A percentile compares a stretch with the other conserved stretches of the same genome.
These are phyloP conservation scores for Dianthus caryophyllus DNA, from an alignment of 148 eudicot genomes.

Conservation along the genomic window DNA sequence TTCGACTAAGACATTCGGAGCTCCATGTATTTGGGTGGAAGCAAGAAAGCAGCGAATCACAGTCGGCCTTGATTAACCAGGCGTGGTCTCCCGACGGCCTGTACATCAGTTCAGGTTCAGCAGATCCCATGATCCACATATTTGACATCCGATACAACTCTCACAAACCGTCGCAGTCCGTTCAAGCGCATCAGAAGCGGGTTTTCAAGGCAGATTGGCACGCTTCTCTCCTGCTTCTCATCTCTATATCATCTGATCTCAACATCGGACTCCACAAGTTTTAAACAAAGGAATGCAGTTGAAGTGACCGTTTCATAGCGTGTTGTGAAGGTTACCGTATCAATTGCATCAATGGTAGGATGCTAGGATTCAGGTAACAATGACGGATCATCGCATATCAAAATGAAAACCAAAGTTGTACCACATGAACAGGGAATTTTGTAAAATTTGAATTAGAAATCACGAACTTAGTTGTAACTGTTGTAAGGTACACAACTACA, in stretches of 20 bases:
- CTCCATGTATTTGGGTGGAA: slow-evolving; percentile 90
- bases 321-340: too few species aligned
- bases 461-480: not conserved
- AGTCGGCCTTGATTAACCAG: slow-evolving; percentile 89
- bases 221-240: slow-evolving; percentile 58
- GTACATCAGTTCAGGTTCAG: slow-evolving; percentile 87
- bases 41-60: slow-evolving; percentile 95
- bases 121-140: slow-evolving; percentile 79
- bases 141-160: slow-evolving; percentile 81
- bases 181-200: slow-evolving; percentile 80
- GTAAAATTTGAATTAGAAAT: not conserved
- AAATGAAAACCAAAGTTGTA: too few species aligned
- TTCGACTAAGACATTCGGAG: slow-evolving; percentile 66
- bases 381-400: too few species aligned
- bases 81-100: slow-evolving; percentile 98
- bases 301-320: too few species aligned
- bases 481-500: too few species aligned
- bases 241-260: slow-evolving; percentile 89
- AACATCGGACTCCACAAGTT: slow-evolving; percentile 83
- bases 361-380: too few species aligned
- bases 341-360: too few species aligned
- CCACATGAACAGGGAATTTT: not conserved
- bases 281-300: not conserved
- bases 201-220: slow-evolving; percentile 97
- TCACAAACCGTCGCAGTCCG: slow-evolving; percentile 77